phyloP scores from a whole-genome alignment of 1,284 basidiomycete species.

The Ganoderma boninense region DNA sequence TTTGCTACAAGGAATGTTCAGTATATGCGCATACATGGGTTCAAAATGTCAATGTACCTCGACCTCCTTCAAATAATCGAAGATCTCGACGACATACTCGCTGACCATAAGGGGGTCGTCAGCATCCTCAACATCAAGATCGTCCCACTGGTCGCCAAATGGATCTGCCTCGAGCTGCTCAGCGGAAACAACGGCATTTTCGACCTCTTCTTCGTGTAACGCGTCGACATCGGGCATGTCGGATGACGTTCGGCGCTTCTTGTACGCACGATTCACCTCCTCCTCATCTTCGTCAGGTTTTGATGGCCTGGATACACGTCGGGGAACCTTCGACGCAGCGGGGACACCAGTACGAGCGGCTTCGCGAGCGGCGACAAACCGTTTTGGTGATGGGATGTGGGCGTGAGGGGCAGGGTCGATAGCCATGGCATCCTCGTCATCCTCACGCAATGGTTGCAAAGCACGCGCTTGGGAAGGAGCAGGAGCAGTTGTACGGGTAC shows the following conservation, averaged over 20 bases:
- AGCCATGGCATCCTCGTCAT: slow-evolving; percentile 53
- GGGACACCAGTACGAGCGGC: slow-evolving; percentile 26
- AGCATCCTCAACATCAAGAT: slow-evolving; percentile 92
- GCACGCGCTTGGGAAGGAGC: slow-evolving; percentile 15
- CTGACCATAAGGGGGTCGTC: slow-evolving; percentile 97
- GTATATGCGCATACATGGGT: slow-evolving; percentile 20
- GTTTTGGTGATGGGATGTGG: slow-evolving; percentile 40
- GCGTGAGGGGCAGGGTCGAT: slow-evolving; percentile 51
- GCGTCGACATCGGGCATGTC: slow-evolving; percentile 65
- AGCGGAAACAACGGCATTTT: slow-evolving; percentile 42
- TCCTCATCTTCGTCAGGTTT: slow-evolving; percentile 43
- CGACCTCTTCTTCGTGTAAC: slow-evolving; percentile 43
- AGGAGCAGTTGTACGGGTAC: slow-evolving; percentile 32
- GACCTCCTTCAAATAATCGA: slow-evolving; percentile 86
- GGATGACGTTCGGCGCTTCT: slow-evolving; percentile 79
- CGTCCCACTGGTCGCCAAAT: slow-evolving; percentile 76
- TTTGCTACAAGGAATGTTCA: slow-evolving; percentile 57
- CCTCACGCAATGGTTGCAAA: slow-evolving; percentile 45
- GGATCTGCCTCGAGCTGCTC: slow-evolving; percentile 61
- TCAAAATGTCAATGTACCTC: slow-evolving; percentile 55
- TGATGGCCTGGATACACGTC: slow-evolving; percentile 26
- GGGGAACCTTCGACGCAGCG: slow-evolving; percentile 27
- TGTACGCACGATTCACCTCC: slow-evolving; percentile 63
- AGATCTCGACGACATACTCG: slow-evolving; percentile 96
- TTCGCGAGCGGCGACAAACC: slow-evolving; percentile 40